A percentile compares a stretch with the other conserved stretches of the same genome.
Conservation (phyloP, 768 basidiomycete species). For the Panaeolus cyanescens region DNA sequence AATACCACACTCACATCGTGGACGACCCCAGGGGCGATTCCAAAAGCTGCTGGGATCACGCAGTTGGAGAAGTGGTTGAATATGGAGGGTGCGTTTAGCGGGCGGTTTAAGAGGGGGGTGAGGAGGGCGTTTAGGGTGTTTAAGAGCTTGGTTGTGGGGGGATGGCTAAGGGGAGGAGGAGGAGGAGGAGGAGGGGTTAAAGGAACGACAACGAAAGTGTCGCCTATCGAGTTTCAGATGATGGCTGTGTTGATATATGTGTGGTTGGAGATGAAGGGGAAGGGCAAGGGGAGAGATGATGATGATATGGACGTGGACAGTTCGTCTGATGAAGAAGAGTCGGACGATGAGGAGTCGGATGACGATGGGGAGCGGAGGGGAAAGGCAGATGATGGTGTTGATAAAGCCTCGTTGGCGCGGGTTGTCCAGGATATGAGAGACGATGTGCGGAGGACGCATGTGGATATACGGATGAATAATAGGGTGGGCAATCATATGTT, state of each 20-base stretch:
- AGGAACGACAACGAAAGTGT: slow-evolving; percentile 48
- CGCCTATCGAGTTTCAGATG: slow-evolving; percentile 71
- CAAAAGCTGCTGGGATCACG: slow-evolving; percentile 24
- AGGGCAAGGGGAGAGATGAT: too few relatives aligned
- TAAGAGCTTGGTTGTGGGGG: slow-evolving; percentile 36
- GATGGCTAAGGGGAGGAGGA: neutral
- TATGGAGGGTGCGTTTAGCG: slow-evolving; percentile 28
- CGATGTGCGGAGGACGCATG: slow-evolving; percentile 53
- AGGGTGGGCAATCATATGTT: slow-evolving; percentile 57
- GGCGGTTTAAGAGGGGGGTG: slow-evolving; percentile 32
- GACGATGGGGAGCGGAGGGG: neutral
- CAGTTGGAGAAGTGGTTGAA: slow-evolving; percentile 56
- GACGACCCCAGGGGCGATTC: slow-evolving; percentile 10
- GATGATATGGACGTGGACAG: neutral
- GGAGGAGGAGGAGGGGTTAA: slow-evolving; percentile 27
- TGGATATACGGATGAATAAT: slow-evolving; percentile 68
- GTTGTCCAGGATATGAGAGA: slow-evolving; percentile 54
- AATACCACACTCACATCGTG: too few relatives aligned
- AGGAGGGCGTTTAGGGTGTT: slow-evolving; percentile 49
- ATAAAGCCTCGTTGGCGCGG: slow-evolving; percentile 39
- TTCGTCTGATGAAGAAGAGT: too few relatives aligned
- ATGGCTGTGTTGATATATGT: slow-evolving; percentile 54
- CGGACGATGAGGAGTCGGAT: neutral
- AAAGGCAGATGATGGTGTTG: slow-evolving; percentile 37
- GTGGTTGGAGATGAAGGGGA: slow-evolving; percentile 35